Evolutionary conservation across 2,329 filamentous ascomycete species (phyloP).

Genomic region (Lachnellula occidentalis): DNA sequence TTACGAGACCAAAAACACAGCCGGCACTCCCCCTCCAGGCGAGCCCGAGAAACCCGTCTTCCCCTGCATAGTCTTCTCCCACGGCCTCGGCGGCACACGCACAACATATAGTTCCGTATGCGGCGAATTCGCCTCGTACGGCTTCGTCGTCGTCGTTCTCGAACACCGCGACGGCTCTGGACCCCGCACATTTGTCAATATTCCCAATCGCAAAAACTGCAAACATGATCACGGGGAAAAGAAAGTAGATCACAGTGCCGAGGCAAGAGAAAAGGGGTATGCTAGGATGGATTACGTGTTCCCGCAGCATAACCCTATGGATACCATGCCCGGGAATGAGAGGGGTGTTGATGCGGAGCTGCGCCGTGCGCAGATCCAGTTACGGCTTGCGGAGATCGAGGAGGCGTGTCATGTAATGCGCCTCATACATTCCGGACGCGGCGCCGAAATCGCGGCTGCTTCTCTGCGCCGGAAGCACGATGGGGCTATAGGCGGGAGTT

Average conservation of each 20-base stretch:
- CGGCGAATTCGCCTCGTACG: constrained; percentile 61
- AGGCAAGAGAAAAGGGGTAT: constrained; percentile 35
- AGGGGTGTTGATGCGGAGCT: constrained; percentile 56
- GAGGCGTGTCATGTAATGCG: constrained; percentile 53
- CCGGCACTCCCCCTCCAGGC: constrained; percentile 35
- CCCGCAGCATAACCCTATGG: constrained; percentile 47
- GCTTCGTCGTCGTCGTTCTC: constrained; percentile 58
- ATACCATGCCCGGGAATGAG: constrained; percentile 49
- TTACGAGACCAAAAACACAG: constrained; percentile 36
- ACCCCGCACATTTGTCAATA: constrained; percentile 55
- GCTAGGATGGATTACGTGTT: constrained; percentile 59
- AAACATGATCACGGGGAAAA: constrained; percentile 32
- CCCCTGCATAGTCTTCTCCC: constrained; percentile 60
- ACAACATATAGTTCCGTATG: constrained; percentile 59
- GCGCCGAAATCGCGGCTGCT: constrained; percentile 41
- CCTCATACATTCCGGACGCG: constrained; percentile 50
- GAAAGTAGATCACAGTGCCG: constrained; percentile 27
- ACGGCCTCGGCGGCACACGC: constrained; percentile 58
- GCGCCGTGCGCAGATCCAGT: constrained; percentile 54
- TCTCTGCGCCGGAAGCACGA: constrained; percentile 47
- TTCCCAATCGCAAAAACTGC: constrained; percentile 32
- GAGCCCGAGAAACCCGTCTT: constrained; percentile 43
- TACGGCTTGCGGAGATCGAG: constrained; percentile 59
- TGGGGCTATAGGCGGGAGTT: constrained; percentile 54
- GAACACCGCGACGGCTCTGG: constrained; percentile 63